Evolutionary conservation across 1,284 basidiomycete species (phyloP).

Genomic region (Coniophora puteana): DNA sequence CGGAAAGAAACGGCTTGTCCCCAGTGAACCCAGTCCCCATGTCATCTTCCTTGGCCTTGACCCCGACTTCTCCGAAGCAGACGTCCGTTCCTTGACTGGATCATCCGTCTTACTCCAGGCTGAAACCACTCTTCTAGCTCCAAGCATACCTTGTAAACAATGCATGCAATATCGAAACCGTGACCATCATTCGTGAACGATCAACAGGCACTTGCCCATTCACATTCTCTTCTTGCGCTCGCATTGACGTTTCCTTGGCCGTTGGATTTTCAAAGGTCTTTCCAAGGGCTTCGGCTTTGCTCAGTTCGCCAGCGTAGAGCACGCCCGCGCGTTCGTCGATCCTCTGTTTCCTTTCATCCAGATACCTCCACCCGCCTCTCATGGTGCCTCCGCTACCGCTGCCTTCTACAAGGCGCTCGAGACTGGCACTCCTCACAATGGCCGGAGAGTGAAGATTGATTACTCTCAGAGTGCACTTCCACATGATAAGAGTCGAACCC

Average conservation of each 20-base stretch:
- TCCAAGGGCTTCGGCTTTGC: slow-evolving; percentile 95
- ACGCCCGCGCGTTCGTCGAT: slow-evolving; percentile 84
- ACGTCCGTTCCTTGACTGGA: slow-evolving; percentile 59
- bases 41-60: slow-evolving; percentile 92
- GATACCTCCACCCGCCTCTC: slow-evolving; percentile 80
- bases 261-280: slow-evolving; percentile 70
- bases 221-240: slow-evolving; percentile 59
- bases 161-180: slow-evolving; percentile 74
- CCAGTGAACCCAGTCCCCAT: slow-evolving; percentile 81
- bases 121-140: slow-evolving; percentile 53
- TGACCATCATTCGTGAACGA: slow-evolving; percentile 92
- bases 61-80: slow-evolving; percentile 83
- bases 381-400: slow-evolving; percentile 67
- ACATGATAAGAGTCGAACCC: slow-evolving; percentile 56
- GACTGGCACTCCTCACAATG: slow-evolving; percentile 58
- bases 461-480: slow-evolving; percentile 79
- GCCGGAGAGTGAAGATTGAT: slow-evolving; percentile 86
- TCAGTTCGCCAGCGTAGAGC: slow-evolving; percentile 79
- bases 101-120: slow-evolving; percentile 33
- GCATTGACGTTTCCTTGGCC: slow-evolving; percentile 64
- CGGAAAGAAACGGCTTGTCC: slow-evolving; percentile 66
- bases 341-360: slow-evolving; percentile 82
- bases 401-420: slow-evolving; percentile 70
- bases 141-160: slow-evolving; percentile 73
- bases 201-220: slow-evolving; percentile 88